These are phyloP conservation scores for Tubosaeta sp. DNA, from an alignment of 768 basidiomycete genomes.

Conservation along the genomic window DNA sequence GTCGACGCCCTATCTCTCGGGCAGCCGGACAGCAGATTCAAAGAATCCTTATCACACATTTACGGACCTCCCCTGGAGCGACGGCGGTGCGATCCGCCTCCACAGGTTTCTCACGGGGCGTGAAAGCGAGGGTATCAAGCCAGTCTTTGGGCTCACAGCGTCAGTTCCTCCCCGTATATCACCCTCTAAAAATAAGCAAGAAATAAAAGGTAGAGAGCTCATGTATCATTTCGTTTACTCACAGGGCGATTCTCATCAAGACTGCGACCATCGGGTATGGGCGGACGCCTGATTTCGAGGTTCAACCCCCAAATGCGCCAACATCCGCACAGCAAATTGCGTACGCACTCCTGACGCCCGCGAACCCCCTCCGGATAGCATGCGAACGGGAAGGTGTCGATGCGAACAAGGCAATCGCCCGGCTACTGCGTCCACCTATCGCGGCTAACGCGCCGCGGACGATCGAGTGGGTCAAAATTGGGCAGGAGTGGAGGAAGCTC, in stretches of 20 bases:
- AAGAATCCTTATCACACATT: slow-evolving; percentile 56
- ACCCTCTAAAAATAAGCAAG: background rate
- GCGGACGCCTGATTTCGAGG: slow-evolving; percentile 41
- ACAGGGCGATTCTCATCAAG: slow-evolving; percentile 49
- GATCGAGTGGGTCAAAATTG: slow-evolving; percentile 19
- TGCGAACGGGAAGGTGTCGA: slow-evolving; percentile 27
- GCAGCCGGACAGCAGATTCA: slow-evolving; percentile 50
- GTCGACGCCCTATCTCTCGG: slow-evolving; percentile 54
- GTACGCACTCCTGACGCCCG: slow-evolving; percentile 34
- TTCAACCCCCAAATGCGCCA: slow-evolving; percentile 42
- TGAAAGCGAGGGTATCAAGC: slow-evolving; percentile 80
- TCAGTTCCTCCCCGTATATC: slow-evolving; percentile 35
- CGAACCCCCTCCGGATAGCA: slow-evolving; percentile 22
- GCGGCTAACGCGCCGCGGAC: slow-evolving; percentile 9
- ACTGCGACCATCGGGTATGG: slow-evolving; percentile 48
- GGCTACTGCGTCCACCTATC: slow-evolving; percentile 9
- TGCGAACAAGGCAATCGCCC: slow-evolving; percentile 11
- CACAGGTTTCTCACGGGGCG: slow-evolving; percentile 85
- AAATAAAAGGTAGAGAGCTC: background rate
- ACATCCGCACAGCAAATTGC: slow-evolving; percentile 40
- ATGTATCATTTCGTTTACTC: background rate
- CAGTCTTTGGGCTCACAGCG: slow-evolving; percentile 88
- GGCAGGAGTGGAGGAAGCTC: slow-evolving; percentile 18
- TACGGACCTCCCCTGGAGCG: slow-evolving; percentile 47
- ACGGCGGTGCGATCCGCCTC: slow-evolving; percentile 41